Conservation (phyloP, 2,329 filamentous ascomycete genomes). For the Colletotrichum viniferum region DNA sequence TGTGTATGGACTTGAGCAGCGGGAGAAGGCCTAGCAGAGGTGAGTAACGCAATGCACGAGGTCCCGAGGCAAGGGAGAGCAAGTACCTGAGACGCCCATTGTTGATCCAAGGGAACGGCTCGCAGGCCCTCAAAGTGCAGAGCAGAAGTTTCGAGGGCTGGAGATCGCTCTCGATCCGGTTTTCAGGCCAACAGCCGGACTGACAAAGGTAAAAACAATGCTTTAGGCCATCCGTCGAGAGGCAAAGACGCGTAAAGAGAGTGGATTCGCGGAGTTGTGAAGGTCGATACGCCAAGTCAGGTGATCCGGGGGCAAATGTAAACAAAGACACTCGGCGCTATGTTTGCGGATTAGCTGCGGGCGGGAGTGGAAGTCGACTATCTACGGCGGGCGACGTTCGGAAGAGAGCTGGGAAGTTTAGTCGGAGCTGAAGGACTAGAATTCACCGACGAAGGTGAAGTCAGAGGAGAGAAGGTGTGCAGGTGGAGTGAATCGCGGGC, state of each 20-base stretch:
- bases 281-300: constrained; percentile 14
- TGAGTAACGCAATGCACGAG: background rate
- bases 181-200: constrained; percentile 5
- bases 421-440: background rate
- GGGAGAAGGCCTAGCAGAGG: constrained; percentile 79
- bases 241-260: constrained; percentile 2
- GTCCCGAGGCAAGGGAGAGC: constrained; percentile 3
- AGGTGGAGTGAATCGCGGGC: constrained; percentile 18
- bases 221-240: constrained; percentile 12
- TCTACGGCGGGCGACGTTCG: background rate
- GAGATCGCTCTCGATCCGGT: background rate
- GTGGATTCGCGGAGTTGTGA: background rate
- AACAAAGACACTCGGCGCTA: constrained; percentile 12
- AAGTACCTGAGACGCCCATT: constrained; percentile 25
- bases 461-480: constrained; percentile 11
- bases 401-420: background rate
- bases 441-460: constrained; percentile 7
- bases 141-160: background rate
- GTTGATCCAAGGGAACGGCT: constrained; percentile 8
- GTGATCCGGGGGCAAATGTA: constrained; percentile 18
- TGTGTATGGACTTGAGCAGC: constrained; percentile 95
- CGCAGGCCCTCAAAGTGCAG: background rate
- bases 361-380: background rate
- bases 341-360: background rate
- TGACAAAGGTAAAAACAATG: background rate